Evolutionary conservation across 208 protist genomes (phyloP).

Genomic region (Trypanosoma platydactyli): DNA sequence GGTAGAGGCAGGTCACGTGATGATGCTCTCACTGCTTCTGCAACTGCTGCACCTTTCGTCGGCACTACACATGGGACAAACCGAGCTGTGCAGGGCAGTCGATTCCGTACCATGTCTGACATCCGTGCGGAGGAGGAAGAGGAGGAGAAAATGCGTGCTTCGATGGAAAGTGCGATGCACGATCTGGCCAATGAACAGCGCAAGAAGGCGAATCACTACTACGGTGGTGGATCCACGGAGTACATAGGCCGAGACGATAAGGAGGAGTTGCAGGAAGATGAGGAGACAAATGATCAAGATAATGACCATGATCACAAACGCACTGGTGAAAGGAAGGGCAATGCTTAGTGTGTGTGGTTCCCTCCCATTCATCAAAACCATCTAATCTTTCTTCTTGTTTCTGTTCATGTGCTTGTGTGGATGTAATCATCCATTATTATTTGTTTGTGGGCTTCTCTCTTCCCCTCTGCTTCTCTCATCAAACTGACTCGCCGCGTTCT

Average conservation of each 20-base stretch:
- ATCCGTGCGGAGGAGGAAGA: conserved; percentile 43
- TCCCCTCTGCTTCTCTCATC: too few relatives aligned
- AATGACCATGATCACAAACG: conserved; percentile 15
- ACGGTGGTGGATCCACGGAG: conserved; percentile 63
- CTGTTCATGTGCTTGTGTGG: conserved; percentile 4
- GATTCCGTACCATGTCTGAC: conserved; percentile 49
- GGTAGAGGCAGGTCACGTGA: background rate
- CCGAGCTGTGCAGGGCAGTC: background rate
- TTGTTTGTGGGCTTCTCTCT: conserved; percentile 10
- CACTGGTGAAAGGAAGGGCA: background rate
- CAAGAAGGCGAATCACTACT: conserved; percentile 62
- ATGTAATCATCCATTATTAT: conserved; percentile 12
- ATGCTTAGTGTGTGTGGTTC: background rate
- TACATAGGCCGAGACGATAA: conserved; percentile 35
- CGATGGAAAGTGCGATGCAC: conserved; percentile 11
- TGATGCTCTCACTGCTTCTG: background rate
- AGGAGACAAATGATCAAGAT: conserved; percentile 16
- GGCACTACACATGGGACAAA: background rate
- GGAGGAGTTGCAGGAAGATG: conserved; percentile 22
- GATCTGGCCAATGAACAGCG: conserved; percentile 12
- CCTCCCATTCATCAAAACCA: background rate
- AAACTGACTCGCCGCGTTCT: too few relatives aligned
- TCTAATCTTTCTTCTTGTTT: conserved; percentile 12
- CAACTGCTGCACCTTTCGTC: background rate
- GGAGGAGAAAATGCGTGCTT: conserved; percentile 35